Evolutionary conservation across 2,329 filamentous ascomycete genomes (phyloP).

Genomic region (Pseudonectria foliicola): DNA sequence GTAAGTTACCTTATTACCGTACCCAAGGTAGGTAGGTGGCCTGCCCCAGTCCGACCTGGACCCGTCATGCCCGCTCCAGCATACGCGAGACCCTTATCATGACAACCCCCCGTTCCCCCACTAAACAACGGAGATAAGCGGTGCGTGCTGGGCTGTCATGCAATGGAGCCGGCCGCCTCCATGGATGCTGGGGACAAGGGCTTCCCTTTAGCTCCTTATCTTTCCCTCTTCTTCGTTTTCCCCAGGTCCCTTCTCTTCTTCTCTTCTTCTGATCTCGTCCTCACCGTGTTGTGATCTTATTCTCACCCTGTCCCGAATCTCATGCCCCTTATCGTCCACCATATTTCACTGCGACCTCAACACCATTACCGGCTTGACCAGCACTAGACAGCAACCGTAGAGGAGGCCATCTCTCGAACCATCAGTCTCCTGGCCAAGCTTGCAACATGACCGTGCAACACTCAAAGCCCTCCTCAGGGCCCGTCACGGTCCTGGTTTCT

Average conservation of each 20-base stretch:
- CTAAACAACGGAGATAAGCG: no score
- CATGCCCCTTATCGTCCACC: neutral
- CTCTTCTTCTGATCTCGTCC: conserved; percentile 4
- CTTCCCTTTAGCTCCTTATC: neutral
- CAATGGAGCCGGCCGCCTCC: no score
- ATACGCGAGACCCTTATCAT: no score
- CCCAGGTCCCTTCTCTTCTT: neutral
- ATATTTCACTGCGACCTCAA: neutral
- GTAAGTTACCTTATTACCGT: no score
- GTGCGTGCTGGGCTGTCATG: no score
- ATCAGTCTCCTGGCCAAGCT: neutral
- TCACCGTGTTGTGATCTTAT: conserved; percentile 5
- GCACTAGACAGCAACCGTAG: no score
- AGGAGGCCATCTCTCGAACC: no score
- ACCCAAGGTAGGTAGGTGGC: no score
- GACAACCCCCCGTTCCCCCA: no score
- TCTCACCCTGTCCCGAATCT: neutral
- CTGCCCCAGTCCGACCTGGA: no score
- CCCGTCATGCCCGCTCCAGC: no score
- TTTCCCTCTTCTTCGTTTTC: conserved; percentile 2
- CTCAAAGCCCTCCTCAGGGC: conserved; percentile 21
- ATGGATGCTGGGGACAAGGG: no score
- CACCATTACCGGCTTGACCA: neutral
- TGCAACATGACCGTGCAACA: conserved; percentile 26
- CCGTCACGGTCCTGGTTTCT: conserved; percentile 71